Evolutionary conservation across 1,139 yeast species (phyloP), one percentile per base, ranked within the genome.

Genomic region (Pichia kudriavzevii): DNA sequence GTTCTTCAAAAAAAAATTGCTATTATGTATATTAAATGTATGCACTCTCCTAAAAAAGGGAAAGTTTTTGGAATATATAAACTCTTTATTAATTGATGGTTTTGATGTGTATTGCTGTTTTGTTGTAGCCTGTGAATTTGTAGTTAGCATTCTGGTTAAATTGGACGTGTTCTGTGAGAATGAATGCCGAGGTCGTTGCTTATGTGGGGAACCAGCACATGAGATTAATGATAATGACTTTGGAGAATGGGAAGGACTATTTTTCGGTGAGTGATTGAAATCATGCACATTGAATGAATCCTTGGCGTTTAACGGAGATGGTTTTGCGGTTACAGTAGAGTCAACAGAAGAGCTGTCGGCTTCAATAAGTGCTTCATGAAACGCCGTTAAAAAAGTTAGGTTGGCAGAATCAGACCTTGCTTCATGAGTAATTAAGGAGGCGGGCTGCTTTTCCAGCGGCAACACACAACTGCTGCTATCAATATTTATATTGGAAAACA

Each of bases 11-110:
- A 55, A 48, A 32, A 56, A 61, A 39, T 64, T 67, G 23, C 69
- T 55, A 20, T 75, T 74, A 46, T 79, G 88, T 0, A 91, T 79
- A 16, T 71, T 68, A 53, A 70, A 79, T 25, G 78, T 75, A 26
- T 72, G 66, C 34, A 76, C 66, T 50, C 79, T 79, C 38, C 95
- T 64, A 54, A 81, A 83, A 39, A 77, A 72, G 2, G 96, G 96
- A 59, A 84, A 87, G 48, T 93, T 83, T 49, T 78, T 79, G 13
- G 79, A 75, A 56, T 78, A 84, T 39, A 77, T 67, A 44, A 72
- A 66, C 53, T 83, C 94, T 41, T 72, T 70, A 31, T 62, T 62
- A 44, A 31, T 20, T n/a, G 5, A 27, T 15, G 9, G 15, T 68
- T 70, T 40, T 39, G 50, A 32, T 37, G 49, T 11, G 28, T 7